phyloP scores from a whole-genome alignment of 2,329 filamentous ascomycete genomes.

The Penicillium sp. region DNA sequence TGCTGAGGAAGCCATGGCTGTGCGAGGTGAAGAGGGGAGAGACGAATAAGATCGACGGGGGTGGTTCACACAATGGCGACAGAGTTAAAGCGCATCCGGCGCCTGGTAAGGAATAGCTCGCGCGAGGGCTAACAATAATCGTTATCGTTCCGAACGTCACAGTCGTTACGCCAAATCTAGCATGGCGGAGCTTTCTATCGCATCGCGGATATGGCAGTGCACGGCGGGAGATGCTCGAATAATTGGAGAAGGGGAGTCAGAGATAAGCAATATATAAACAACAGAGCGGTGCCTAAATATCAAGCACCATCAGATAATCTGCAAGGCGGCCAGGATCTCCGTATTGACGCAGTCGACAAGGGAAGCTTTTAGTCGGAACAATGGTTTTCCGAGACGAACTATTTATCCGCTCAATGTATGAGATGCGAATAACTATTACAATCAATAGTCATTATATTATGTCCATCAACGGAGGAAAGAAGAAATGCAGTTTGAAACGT shows the following conservation, averaged over 20 bases:
- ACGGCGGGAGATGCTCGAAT: neutral
- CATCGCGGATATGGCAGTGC: neutral
- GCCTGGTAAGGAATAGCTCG: slow-evolving; percentile 1
- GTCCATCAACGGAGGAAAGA: neutral
- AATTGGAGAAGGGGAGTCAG: neutral
- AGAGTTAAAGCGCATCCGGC: slow-evolving; percentile 14
- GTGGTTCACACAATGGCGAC: neutral
- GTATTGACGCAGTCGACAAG: neutral
- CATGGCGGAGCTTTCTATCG: slow-evolving; percentile 8
- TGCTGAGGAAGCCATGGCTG: slow-evolving; percentile 19
- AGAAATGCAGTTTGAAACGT: neutral
- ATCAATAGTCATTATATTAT: neutral
- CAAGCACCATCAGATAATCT: neutral
- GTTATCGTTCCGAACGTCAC: slow-evolving; percentile 5
- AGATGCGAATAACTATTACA: neutral
- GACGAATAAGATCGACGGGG: neutral
- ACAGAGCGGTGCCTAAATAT: neutral
- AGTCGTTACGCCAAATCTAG: neutral
- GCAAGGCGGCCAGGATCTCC: neutral
- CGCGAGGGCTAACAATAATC: slow-evolving; percentile 1
- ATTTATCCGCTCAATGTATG: neutral
- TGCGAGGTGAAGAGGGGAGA: neutral
- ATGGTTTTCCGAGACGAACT: neutral
- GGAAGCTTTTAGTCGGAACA: slow-evolving; percentile 3
- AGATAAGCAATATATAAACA: neutral